phyloP scores from a whole-genome alignment of 2,329 filamentous ascomycete genomes.

The Acephala macrosclerotiorum region DNA sequence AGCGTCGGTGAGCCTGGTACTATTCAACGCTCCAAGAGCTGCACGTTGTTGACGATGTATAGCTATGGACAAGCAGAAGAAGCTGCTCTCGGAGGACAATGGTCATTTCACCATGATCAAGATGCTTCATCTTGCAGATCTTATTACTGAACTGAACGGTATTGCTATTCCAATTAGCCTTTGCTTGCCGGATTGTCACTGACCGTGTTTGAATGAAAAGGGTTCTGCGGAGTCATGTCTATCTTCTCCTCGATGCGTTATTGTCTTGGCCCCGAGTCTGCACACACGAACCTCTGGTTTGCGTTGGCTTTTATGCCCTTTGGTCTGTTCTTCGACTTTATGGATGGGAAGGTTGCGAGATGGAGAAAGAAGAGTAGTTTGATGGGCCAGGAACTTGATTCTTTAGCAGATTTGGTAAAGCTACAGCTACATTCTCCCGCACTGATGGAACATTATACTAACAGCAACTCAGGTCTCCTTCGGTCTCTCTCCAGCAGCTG shows the following conservation, averaged over 20 bases:
- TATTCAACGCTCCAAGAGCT: neutral
- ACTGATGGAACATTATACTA: neutral
- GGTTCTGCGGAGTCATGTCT: conserved; percentile 92
- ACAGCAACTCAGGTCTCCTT: conserved; percentile 80
- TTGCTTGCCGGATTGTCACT: neutral
- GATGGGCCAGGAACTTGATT: conserved; percentile 98
- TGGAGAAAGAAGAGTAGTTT: conserved; percentile 97
- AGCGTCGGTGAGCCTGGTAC: conserved; percentile 52
- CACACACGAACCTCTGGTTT: conserved; percentile 76
- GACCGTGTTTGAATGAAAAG: conserved; percentile 52
- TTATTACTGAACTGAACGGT: conserved; percentile 86
- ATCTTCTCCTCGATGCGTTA: conserved; percentile 95
- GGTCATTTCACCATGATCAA: conserved; percentile 77
- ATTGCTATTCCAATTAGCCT: conserved; percentile 31
- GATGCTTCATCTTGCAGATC: conserved; percentile 79
- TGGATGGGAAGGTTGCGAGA: conserved; percentile 94
- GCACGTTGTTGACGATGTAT: conserved; percentile 27
- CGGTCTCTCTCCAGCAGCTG: conserved; percentile 85
- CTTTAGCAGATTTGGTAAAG: conserved; percentile 88
- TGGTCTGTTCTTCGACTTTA: conserved; percentile 95
- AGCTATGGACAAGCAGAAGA: conserved; percentile 80
- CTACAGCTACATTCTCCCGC: no score
- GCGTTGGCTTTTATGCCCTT: conserved; percentile 90
- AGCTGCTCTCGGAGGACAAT: conserved; percentile 71
- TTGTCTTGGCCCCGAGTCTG: conserved; percentile 75